Conservation (phyloP, 257 asterid genomes). For the Rehmannia glutinosa region DNA sequence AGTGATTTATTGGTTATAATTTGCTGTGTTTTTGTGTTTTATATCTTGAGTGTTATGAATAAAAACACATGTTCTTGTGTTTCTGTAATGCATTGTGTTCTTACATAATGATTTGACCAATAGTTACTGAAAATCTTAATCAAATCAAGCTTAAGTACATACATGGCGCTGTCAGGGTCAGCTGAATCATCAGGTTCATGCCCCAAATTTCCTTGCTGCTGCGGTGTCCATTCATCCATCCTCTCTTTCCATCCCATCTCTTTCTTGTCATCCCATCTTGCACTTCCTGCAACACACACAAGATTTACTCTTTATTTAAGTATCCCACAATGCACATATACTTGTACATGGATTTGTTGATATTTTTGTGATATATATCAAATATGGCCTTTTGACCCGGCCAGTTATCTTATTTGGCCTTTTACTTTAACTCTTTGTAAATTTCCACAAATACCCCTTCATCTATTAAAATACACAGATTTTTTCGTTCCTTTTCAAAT, state of each 20-base stretch:
- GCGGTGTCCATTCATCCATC: conserved; percentile 79
- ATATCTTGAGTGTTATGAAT: background rate
- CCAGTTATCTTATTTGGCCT: too few species aligned
- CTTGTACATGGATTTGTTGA: background rate
- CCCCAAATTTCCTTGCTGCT: conserved; percentile 65
- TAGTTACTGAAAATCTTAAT: background rate
- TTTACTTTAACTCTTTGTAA: too few species aligned
- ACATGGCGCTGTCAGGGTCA: conserved; percentile 61
- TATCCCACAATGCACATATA: background rate
- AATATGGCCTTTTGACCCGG: too few species aligned
- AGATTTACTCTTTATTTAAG: background rate
- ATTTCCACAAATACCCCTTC: too few species aligned
- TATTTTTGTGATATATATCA: too few species aligned
- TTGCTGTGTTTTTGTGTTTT: background rate
- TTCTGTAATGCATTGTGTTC: background rate
- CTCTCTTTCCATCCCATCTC: conserved; percentile 73
- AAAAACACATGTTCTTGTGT: too few species aligned
- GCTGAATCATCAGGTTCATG: conserved; percentile 49
- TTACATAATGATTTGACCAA: background rate
- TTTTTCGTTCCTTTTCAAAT: too few species aligned
- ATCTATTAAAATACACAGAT: too few species aligned
- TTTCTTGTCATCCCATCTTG: conserved; percentile 68
- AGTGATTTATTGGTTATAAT: background rate
- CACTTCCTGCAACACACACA: conserved; percentile 33
- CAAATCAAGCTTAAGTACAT: conserved; percentile 10